Evolutionary conservation across 169 alveolate species (phyloP).

Genomic region (Eimeria brunetti): DNA sequence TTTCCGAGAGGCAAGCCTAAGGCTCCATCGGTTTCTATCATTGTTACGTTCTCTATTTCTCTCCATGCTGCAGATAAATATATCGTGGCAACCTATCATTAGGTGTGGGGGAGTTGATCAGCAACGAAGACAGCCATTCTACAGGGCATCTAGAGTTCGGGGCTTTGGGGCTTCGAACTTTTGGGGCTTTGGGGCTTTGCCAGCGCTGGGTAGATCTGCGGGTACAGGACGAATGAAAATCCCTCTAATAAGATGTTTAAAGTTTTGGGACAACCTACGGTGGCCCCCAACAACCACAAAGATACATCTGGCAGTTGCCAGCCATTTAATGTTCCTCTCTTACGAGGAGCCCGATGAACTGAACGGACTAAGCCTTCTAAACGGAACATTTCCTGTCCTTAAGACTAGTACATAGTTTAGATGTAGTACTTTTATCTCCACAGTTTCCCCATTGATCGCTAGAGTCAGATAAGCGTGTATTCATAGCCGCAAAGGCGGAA

Average conservation of each 20-base stretch:
- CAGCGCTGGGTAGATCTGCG: background rate
- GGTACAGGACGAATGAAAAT: too few species aligned
- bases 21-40: background rate
- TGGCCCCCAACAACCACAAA: background rate
- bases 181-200: background rate
- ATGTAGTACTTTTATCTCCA: background rate
- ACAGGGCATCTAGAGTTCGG: background rate
- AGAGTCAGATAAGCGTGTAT: too few species aligned
- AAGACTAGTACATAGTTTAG: background rate
- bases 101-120: background rate
- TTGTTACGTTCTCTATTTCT: background rate
- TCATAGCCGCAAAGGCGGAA: too few species aligned
- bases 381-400: background rate
- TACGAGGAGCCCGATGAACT: background rate
- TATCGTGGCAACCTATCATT: background rate
- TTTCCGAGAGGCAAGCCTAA: background rate
- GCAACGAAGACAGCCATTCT: background rate
- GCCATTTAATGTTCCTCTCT: background rate
- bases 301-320: background rate
- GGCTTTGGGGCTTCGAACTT: background rate
- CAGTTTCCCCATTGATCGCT: background rate
- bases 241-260: background rate
- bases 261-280: background rate
- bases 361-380: too few species aligned
- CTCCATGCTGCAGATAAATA: background rate